A percentile compares a stretch with the other conserved stretches of the same genome.
Conservation (phyloP, 192 early-diverging fungal species). For the Backusella sp. region DNA sequence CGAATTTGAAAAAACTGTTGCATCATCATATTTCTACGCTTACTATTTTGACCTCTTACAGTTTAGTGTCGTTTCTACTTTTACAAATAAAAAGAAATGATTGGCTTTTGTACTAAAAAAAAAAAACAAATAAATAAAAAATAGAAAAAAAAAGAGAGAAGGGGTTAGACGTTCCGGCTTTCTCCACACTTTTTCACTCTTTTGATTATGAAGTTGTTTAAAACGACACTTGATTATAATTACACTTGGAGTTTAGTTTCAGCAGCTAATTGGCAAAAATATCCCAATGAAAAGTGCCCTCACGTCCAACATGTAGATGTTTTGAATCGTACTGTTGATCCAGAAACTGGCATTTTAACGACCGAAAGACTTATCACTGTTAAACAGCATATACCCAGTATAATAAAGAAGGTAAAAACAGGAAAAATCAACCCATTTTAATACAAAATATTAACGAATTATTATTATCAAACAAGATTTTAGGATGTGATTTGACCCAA, state of each 20-base stretch:
- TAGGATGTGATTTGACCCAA: slow-evolving; percentile 65
- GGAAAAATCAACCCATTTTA: no score
- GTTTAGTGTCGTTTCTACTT: not conserved
- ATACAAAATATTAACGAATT: not conserved
- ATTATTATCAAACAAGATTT: slow-evolving; percentile 39
- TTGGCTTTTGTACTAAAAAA: not conserved
- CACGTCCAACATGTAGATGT: slow-evolving; percentile 93
- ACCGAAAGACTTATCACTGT: slow-evolving; percentile 92
- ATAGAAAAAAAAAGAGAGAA: slow-evolving; percentile 4
- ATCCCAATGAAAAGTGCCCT: slow-evolving; percentile 90
- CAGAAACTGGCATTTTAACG: slow-evolving; percentile 79
- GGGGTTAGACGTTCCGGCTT: not conserved
- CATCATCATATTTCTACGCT: not conserved
- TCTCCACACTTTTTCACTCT: not conserved
- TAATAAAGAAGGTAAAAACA: slow-evolving; percentile 57
- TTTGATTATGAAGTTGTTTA: slow-evolving; percentile 79
- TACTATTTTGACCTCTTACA: not conserved
- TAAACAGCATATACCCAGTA: slow-evolving; percentile 82
- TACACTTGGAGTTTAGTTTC: slow-evolving; percentile 83
- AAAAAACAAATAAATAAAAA: not conserved
- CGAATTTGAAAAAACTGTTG: not conserved
- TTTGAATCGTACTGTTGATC: slow-evolving; percentile 77
- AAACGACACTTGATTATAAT: slow-evolving; percentile 73
- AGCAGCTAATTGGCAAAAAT: slow-evolving; percentile 93
- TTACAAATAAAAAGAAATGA: not conserved